Conservation (phyloP, 257 asterid genomes). For the Thymus mandschuricus region DNA sequence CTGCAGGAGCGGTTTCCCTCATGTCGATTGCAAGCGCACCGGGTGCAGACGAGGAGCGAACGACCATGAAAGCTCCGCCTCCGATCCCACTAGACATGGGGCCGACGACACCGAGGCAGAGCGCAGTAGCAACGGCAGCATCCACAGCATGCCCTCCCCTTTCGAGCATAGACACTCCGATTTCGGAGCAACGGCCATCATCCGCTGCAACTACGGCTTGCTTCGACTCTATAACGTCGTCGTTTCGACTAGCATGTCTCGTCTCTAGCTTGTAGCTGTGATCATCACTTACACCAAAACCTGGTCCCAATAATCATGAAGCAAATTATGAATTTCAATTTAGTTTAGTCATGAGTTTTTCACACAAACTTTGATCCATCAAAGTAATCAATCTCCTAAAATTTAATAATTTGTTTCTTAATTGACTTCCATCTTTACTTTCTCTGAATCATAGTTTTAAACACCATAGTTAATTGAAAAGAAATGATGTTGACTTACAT, state of each 20-base stretch:
- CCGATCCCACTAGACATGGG: conserved; percentile 81
- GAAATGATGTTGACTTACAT: conserved; percentile 39
- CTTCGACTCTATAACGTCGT: conserved; percentile 52
- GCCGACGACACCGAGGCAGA: conserved; percentile 79
- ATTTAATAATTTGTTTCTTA: too few species aligned
- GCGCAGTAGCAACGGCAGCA: conserved; percentile 79
- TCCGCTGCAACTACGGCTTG: conserved; percentile 85
- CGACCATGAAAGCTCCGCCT: conserved; percentile 88
- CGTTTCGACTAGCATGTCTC: conserved; percentile 17
- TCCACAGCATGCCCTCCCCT: conserved; percentile 86
- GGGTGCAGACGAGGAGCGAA: conserved; percentile 51
- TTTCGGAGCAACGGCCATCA: conserved; percentile 83
- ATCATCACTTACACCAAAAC: conserved; percentile 34
- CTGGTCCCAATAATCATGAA: conserved; percentile 14
- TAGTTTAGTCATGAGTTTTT: too few species aligned
- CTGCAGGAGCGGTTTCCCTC: conserved; percentile 90
- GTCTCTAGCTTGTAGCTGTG: conserved; percentile 5
- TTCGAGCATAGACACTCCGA: conserved; percentile 60
- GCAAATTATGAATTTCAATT: background rate
- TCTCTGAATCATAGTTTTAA: background rate
- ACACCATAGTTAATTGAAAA: background rate
- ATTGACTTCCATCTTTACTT: too few species aligned
- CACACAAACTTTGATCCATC: too few species aligned
- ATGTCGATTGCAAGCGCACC: conserved; percentile 61
- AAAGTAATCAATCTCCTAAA: too few species aligned